Conservation (phyloP, 495 filamentous ascomycete genomes). For the Stereocaulon alpinum region DNA sequence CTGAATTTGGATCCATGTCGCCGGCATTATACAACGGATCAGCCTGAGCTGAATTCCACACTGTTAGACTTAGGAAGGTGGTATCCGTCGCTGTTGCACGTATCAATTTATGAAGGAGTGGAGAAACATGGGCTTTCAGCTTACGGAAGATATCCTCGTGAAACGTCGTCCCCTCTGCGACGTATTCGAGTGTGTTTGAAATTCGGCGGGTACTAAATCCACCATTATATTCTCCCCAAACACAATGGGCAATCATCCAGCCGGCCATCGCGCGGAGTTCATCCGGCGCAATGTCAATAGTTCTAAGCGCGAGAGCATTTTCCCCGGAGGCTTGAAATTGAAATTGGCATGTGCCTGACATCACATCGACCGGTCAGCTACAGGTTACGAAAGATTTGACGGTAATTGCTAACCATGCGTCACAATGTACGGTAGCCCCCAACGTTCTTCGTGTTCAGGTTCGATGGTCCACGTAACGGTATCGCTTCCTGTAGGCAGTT, state of each 20-base stretch:
- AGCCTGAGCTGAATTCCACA: not conserved
- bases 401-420: not conserved
- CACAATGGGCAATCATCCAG: conserved; percentile 9
- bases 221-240: not conserved
- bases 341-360: conserved; percentile 1
- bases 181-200: not conserved
- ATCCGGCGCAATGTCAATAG: not conserved
- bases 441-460: not conserved
- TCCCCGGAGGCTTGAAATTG: conserved; percentile 1
- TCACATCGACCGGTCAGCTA: not conserved
- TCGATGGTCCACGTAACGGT: not conserved
- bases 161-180: not conserved
- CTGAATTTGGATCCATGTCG: not conserved
- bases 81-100: not conserved
- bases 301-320: not conserved
- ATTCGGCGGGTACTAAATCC: not conserved
- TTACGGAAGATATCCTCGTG: conserved; percentile 5
- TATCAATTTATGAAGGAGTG: not conserved
- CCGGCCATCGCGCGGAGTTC: not conserved
- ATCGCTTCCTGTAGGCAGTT: not conserved
- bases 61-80: not conserved
- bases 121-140: not conserved
- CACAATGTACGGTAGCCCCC: not conserved
- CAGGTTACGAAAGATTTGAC: not conserved
- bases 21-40: not conserved